These are phyloP conservation scores for Annona cherimola DNA, from an alignment of 164 flowering plant genomes.

Conservation along the genomic window DNA sequence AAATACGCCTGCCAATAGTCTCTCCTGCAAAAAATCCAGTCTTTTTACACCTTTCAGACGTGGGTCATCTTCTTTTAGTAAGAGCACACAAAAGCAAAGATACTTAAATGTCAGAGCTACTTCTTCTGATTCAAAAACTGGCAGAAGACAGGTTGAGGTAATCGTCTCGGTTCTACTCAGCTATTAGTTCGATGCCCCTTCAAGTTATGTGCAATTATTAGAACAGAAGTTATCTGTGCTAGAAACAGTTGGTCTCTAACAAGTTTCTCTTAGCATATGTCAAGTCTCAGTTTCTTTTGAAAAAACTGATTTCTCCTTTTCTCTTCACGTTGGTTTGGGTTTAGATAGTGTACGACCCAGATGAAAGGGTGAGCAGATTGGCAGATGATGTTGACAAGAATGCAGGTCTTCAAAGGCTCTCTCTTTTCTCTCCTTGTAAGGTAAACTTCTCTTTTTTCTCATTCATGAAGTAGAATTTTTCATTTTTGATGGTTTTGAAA, in stretches of 20 bases:
- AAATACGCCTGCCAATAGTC: conserved; percentile 20
- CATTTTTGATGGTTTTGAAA: background rate
- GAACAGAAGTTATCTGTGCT: too few species aligned
- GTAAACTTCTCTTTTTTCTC: conserved; percentile 22
- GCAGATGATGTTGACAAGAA: conserved; percentile 80
- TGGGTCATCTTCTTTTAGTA: conserved; percentile 24
- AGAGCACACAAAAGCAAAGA: conserved; percentile 20
- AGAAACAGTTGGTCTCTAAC: too few species aligned
- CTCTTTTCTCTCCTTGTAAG: conserved; percentile 95
- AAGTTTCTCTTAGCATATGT: background rate
- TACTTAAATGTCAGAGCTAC: conserved; percentile 33
- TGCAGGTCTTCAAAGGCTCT: conserved; percentile 73
- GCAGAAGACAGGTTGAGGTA: conserved; percentile 60
- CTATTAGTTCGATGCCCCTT: too few species aligned
- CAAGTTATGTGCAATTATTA: too few species aligned
- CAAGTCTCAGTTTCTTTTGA: background rate
- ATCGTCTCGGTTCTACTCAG: background rate
- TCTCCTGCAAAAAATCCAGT: conserved; percentile 11
- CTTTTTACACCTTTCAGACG: conserved; percentile 17
- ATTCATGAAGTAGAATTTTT: background rate
- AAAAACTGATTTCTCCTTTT: background rate
- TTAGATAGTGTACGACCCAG: conserved; percentile 75
- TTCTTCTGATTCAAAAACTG: conserved; percentile 32
- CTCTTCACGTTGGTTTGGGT: conserved; percentile 11
- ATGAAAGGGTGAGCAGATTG: conserved; percentile 57